Evolutionary conservation across 2,329 filamentous ascomycete genomes (phyloP).

Genomic region (Fusarium multiceps): DNA sequence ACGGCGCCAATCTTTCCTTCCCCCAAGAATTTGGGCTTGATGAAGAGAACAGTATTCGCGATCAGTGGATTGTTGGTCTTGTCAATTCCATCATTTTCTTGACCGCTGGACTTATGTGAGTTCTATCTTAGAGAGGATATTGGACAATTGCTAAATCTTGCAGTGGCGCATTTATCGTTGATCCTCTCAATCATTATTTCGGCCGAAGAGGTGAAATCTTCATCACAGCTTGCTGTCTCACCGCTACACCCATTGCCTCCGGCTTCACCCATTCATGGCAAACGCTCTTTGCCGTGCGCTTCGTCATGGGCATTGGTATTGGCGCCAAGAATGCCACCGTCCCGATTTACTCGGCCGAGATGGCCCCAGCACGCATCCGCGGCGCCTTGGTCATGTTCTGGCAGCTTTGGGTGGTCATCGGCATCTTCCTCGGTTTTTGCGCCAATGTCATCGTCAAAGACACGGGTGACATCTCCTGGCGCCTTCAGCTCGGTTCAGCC

Average conservation of each 20-base stretch:
- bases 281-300: constrained; percentile 72
- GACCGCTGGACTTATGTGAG: constrained; percentile 63
- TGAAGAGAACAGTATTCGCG: constrained; percentile 49
- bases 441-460: constrained; percentile 66
- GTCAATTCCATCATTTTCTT: constrained; percentile 51
- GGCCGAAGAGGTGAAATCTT: constrained; percentile 76
- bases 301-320: constrained; percentile 75
- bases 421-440: constrained; percentile 58
- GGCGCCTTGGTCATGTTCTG: constrained; percentile 85
- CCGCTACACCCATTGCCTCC: constrained; percentile 56
- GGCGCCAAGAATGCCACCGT: constrained; percentile 72
- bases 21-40: constrained; percentile 56
- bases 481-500: constrained; percentile 71
- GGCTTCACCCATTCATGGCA: constrained; percentile 71
- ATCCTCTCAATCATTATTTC: constrained; percentile 71
- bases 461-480: constrained; percentile 65
- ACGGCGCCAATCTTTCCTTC: constrained; percentile 71
- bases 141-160: neutral
- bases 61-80: constrained; percentile 56
- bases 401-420: constrained; percentile 59
- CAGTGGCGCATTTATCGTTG: constrained; percentile 49
- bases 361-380: constrained; percentile 71
- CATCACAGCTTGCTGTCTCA: constrained; percentile 61
- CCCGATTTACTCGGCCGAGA: constrained; percentile 80
- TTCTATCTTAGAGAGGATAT: no score